Conservation (phyloP, 2,329 filamentous ascomycete species). For the Claviceps sp. region DNA sequence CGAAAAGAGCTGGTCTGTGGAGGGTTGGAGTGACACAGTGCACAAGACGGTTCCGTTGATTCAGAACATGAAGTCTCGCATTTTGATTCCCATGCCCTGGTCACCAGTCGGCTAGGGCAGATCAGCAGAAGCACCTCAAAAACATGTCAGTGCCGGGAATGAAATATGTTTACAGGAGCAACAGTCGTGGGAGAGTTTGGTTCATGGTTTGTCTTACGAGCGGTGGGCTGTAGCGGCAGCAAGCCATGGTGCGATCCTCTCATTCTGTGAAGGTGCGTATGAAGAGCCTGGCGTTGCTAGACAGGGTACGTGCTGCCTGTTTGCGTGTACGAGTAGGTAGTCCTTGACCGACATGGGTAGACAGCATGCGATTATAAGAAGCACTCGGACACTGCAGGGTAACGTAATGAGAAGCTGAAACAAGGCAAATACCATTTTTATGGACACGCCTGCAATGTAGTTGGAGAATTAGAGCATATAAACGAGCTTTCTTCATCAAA, state of each 20-base stretch:
- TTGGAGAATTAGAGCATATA: too few relatives aligned
- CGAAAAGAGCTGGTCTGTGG: conserved; percentile 88
- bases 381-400: background rate
- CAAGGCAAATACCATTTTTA: too few relatives aligned
- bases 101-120: conserved; percentile 65
- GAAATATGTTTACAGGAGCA: too few relatives aligned
- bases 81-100: conserved; percentile 92
- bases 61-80: conserved; percentile 87
- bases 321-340: background rate
- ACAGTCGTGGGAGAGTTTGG: too few relatives aligned
- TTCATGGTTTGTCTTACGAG: background rate
- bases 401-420: too few relatives aligned
- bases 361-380: background rate
- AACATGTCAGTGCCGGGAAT: background rate
- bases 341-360: background rate
- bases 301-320: background rate
- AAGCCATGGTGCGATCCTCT: background rate
- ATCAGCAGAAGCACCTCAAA: background rate
- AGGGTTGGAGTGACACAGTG: conserved; percentile 94
- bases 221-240: background rate
- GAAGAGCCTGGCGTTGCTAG: background rate
- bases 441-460: too few relatives aligned
- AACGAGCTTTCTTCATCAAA: too few relatives aligned
- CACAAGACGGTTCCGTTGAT: conserved; percentile 98
- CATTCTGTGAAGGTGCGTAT: background rate